Conservation (phyloP, 495 filamentous ascomycete species). For the Venustampulla echinocandica region DNA sequence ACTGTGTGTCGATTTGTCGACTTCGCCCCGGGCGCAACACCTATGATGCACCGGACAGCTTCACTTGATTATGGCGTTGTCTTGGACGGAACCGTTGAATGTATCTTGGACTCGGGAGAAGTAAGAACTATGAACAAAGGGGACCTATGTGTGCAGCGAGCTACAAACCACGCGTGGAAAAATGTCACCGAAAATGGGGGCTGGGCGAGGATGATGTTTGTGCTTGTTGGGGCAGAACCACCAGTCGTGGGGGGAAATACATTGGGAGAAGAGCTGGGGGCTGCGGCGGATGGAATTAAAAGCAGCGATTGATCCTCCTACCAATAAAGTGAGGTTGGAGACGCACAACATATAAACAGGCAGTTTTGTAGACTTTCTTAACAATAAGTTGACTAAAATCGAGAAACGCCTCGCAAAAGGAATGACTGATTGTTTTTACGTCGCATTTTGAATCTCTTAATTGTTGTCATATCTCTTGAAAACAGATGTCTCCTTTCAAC, state of each 20-base stretch:
- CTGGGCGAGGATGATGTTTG: slow-evolving; percentile 52
- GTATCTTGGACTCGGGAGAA: slow-evolving; percentile 55
- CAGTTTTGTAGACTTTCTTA: too few species aligned
- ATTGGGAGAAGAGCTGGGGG: slow-evolving; percentile 1
- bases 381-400: too few species aligned
- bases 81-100: slow-evolving; percentile 58
- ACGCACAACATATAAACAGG: too few species aligned
- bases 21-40: slow-evolving; percentile 4
- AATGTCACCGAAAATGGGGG: slow-evolving; percentile 37
- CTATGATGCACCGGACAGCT: slow-evolving; percentile 59
- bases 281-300: neutral
- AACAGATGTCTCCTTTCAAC: too few species aligned
- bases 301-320: neutral
- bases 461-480: too few species aligned
- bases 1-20: slow-evolving; percentile 15
- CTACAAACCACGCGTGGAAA: slow-evolving; percentile 48
- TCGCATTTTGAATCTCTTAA: too few species aligned
- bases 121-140: slow-evolving; percentile 46
- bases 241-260: slow-evolving; percentile 1
- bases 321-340: too few species aligned
- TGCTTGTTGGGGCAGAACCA: slow-evolving; percentile 27
- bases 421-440: too few species aligned
- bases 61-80: slow-evolving; percentile 70
- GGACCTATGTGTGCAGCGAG: slow-evolving; percentile 25
- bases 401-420: too few species aligned